A percentile compares a stretch with the other conserved stretches of the same genome.
These are phyloP conservation scores for Hibiscus tridactylites DNA, from an alignment of 345 rosid genomes.

Conservation along the genomic window DNA sequence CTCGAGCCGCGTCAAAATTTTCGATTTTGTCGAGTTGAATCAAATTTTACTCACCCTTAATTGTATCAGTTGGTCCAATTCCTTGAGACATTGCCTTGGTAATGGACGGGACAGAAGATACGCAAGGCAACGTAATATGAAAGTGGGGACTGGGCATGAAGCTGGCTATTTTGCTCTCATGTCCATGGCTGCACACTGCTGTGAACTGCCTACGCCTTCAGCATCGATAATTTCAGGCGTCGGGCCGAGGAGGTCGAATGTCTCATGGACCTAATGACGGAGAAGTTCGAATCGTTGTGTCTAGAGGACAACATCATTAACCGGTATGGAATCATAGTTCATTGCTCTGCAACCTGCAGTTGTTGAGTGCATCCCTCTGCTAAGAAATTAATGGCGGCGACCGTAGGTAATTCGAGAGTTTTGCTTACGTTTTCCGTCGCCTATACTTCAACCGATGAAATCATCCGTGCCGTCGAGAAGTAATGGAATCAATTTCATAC, in stretches of 20 bases:
- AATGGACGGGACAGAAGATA: not conserved
- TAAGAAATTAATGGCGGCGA: not conserved
- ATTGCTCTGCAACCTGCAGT: not conserved
- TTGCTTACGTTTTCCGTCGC: not conserved
- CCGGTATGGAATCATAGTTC: slow-evolving; percentile 23
- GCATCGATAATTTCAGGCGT: slow-evolving; percentile 50
- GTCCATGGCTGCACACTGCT: not conserved
- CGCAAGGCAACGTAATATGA: not conserved
- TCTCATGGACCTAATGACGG: slow-evolving; percentile 36
- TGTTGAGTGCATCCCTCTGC: not conserved
- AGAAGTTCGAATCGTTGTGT: slow-evolving; percentile 20
- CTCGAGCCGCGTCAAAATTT: too few species aligned
- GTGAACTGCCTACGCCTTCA: slow-evolving; percentile 44
- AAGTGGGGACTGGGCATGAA: not conserved
- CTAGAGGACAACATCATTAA: slow-evolving; percentile 23
- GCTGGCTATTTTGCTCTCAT: not conserved
- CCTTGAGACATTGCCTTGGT: not conserved
- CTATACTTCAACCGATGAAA: slow-evolving; percentile 21
- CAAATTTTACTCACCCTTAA: too few species aligned
- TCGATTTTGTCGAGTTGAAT: too few species aligned
- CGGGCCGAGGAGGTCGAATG: slow-evolving; percentile 33
- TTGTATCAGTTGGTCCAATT: not conserved
- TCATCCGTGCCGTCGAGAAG: slow-evolving; percentile 29
- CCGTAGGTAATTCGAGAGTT: not conserved
- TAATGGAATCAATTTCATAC: too few species aligned